Evolutionary conservation across 2,329 filamentous ascomycete species (phyloP), one percentile per base, ranked within the genome.

Genomic region (Aspergillus unguis): DNA sequence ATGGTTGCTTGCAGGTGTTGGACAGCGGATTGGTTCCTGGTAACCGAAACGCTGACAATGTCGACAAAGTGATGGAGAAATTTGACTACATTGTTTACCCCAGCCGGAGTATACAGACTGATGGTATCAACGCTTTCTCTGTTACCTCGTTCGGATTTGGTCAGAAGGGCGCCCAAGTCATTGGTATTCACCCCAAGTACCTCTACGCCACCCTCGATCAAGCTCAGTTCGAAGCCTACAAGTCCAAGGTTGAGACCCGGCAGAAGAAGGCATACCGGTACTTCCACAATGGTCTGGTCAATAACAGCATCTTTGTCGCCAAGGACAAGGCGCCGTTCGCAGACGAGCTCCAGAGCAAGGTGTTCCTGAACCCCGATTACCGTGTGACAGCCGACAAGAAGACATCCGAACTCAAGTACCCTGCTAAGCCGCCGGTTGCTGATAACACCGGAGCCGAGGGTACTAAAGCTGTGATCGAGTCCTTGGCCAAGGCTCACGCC

Each of bases 61-160:
- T 99, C 50, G 94, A 99, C 71, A 85, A 92, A 70, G 81, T 92
- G 62, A 95, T 99, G 88, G 92, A 97, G 81, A 84, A 96, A 71
- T 99, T 94, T 64, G 94, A 99, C 71, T 88, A 96, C 77, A 95
- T 99, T 62, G 90, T 97, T 59, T 99, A 96, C 76, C 94, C 94
- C 43, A 96, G 88, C 76, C 88, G 89, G 65, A 88, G 85, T 72
- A 92, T 99, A 64, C 94, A 99, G 79, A 99, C 94, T 6, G 94
- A 99, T 66, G 94, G 94, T 58, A 82, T 99, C 80, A 99, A 97
- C 78, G 95, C 94, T 10, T 97, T 99, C 82, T 96, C 91, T 1
- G 90, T 99, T 59, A 99, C 95, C 5, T 99, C 95, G 0, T 99
- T 99, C 73, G 94, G 94, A 75, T 99, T 99, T 80, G 94, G 94